phyloP scores from a whole-genome alignment of 805 yeast species.

The Yueomyces sinensis region DNA sequence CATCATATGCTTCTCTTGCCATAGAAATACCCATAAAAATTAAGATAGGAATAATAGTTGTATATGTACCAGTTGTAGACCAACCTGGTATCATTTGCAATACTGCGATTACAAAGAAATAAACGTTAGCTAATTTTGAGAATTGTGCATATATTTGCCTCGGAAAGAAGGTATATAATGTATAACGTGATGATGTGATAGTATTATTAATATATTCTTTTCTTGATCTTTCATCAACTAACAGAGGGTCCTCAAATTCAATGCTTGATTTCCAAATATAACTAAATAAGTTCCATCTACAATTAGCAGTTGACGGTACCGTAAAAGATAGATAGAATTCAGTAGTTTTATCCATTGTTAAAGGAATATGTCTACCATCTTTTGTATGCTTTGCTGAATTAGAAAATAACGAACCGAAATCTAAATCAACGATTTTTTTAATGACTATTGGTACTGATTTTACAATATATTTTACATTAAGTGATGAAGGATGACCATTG shows the following conservation, averaged over 20 bases:
- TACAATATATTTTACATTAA: not conserved
- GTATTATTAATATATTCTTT: constrained; percentile 50
- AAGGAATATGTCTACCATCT: constrained; percentile 68
- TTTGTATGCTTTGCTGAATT: constrained; percentile 29
- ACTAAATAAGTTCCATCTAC: not conserved
- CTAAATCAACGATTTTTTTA: not conserved
- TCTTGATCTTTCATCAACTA: constrained; percentile 54
- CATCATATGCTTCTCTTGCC: constrained; percentile 88
- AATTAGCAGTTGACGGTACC: constrained; percentile 3
- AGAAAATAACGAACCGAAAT: not conserved
- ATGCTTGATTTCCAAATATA: not conserved
- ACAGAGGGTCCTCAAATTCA: no score
- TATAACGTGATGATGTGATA: constrained; percentile 81
- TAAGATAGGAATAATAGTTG: constrained; percentile 81
- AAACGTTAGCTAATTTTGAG: constrained; percentile 82
- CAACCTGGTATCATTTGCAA: constrained; percentile 93
- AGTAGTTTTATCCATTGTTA: constrained; percentile 32
- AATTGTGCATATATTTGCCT: constrained; percentile 84
- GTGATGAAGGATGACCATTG: not conserved
- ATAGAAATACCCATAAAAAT: constrained; percentile 83
- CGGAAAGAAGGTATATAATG: constrained; percentile 70
- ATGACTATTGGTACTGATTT: not conserved
- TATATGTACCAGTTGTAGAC: constrained; percentile 94
- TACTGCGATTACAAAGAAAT: constrained; percentile 80
- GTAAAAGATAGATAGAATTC: constrained; percentile 8